Base-by-base conservation (phyloP, 2,329 filamentous ascomycete genomes). In the Penicillium sp. region DNA sequence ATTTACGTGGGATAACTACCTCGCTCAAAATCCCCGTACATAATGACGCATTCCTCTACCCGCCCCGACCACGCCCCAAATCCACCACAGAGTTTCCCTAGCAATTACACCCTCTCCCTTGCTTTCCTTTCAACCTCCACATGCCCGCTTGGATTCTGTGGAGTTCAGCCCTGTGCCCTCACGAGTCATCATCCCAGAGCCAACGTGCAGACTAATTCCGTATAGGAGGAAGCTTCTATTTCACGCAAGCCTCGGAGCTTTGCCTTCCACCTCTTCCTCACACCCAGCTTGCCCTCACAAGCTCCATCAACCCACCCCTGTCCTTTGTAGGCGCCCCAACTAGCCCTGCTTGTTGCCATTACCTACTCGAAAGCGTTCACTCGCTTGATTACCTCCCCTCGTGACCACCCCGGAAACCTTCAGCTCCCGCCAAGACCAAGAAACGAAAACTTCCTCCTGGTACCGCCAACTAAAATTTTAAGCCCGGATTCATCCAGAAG, bases 31-130 rank as follows among this genome's bases (percentile, higher is more conserved):
- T 57, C 64, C 61, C 63, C 64, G 55, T 59, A 60, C 56, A 67
- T 69, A 65, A 73, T 73, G 70, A 73, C 70, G 70, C 70, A 73
- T 71, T 68, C 61, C 63, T 67, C 60, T 52, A 58, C 49, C 60
- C 62, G 60, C 51, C 49, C 46, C 55, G 57, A 53, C 59, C 55
- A 67, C 55, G 58, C 61, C 56, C 51, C 58, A 53, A 61, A 60
- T 51, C 58, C 55, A 64, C 51, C 57, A 60, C 49, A 47, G 43
- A 40, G 18, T 20, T 51, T 58, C 44, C 47, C 40, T 50, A 57
- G 37, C 55, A 62, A 62, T 55, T 49, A 40, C 18, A 40, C 8
- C 37, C 37, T 55, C 53, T 63, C 60, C 59, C 63, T 60, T 58
- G 59, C 62, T 49, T 57, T 54, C 43, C 49, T 40, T 46, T 43